A percentile compares a stretch with the other conserved stretches of the same genome.
Evolutionary conservation across 1,284 basidiomycete genomes (phyloP).

Genomic region (Leccinum huronense): DNA sequence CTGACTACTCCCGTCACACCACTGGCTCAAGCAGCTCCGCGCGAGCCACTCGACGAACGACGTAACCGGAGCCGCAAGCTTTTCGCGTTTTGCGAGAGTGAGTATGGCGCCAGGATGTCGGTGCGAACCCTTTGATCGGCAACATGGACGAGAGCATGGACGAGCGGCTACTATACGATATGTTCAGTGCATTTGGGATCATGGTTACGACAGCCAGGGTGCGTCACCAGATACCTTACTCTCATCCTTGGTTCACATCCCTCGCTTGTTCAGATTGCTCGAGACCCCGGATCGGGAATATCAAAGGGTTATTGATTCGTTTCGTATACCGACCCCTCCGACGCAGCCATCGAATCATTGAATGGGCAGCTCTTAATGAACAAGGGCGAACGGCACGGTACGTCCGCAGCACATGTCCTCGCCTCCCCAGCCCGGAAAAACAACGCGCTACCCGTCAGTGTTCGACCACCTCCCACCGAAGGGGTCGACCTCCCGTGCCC

Average conservation of each 20-base stretch:
- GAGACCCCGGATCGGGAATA: conserved; percentile 79
- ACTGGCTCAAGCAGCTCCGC: too few species aligned
- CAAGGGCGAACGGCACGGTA: conserved; percentile 97
- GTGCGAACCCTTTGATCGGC: conserved; percentile 96
- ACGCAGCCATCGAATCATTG: conserved; percentile 95
- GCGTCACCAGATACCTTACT: conserved; percentile 29
- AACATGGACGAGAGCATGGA: conserved; percentile 94
- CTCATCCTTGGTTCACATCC: conserved; percentile 4
- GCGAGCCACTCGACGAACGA: too few species aligned
- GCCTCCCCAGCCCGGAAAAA: conserved; percentile 95
- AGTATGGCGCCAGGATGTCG: conserved; percentile 62
- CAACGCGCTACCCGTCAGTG: conserved; percentile 76
- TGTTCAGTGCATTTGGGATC: conserved; percentile 91
- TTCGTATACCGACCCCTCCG: conserved; percentile 94
- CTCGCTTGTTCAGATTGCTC: conserved; percentile 67
- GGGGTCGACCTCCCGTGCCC: conserved; percentile 58
- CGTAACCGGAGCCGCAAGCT: too few species aligned
- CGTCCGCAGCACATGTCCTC: conserved; percentile 90
- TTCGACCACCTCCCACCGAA: conserved; percentile 67
- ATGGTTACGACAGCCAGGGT: conserved; percentile 96
- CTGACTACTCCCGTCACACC: too few species aligned
- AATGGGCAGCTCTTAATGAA: conserved; percentile 98
- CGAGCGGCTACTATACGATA: conserved; percentile 90
- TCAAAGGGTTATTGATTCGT: conserved; percentile 98
- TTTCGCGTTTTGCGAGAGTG: too few species aligned